Evolutionary conservation across 495 filamentous ascomycete genomes (phyloP).

Genomic region (Coniosporium apollinis): DNA sequence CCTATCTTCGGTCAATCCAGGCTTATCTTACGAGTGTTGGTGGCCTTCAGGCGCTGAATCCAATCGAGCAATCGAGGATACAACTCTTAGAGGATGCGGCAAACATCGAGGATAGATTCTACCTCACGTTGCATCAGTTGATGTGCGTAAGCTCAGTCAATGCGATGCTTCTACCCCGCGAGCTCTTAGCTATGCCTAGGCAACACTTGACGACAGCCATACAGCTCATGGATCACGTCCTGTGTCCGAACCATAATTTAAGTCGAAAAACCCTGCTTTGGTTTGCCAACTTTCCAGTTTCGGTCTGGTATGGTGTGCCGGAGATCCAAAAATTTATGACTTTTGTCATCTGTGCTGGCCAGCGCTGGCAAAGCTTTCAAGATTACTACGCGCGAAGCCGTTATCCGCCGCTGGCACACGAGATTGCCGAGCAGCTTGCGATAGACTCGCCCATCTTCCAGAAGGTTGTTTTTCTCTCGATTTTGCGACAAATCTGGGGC

Average conservation of each 20-base stretch:
- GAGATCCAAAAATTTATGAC: too few species aligned
- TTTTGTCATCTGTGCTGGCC: too few species aligned
- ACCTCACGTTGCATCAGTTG: slow-evolving; percentile 13
- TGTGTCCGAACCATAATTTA: slow-evolving; percentile 5
- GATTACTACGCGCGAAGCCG: not conserved
- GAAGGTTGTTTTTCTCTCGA: slow-evolving; percentile 9
- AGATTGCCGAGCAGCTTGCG: slow-evolving; percentile 7
- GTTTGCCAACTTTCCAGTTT: slow-evolving; percentile 5
- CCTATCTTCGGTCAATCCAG: slow-evolving; percentile 22
- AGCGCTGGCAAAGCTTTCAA: too few species aligned
- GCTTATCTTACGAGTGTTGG: slow-evolving; percentile 2
- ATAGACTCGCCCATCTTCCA: slow-evolving; percentile 10
- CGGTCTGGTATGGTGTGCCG: too few species aligned
- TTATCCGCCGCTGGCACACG: slow-evolving; percentile 10
- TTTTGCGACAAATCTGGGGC: slow-evolving; percentile 8
- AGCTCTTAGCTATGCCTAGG: too few species aligned
- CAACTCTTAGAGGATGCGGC: slow-evolving; percentile 8
- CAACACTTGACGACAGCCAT: too few species aligned
- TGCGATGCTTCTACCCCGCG: not conserved
- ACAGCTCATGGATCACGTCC: slow-evolving; percentile 3
- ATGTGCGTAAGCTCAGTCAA: slow-evolving; percentile 1
- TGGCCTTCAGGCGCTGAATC: not conserved
- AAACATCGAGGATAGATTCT: slow-evolving; percentile 6
- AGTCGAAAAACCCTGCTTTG: not conserved
- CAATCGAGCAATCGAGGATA: slow-evolving; percentile 1